Evolutionary conservation across 2,329 filamentous ascomycete genomes (phyloP).

Genomic region (Davidsoniella virescens): DNA sequence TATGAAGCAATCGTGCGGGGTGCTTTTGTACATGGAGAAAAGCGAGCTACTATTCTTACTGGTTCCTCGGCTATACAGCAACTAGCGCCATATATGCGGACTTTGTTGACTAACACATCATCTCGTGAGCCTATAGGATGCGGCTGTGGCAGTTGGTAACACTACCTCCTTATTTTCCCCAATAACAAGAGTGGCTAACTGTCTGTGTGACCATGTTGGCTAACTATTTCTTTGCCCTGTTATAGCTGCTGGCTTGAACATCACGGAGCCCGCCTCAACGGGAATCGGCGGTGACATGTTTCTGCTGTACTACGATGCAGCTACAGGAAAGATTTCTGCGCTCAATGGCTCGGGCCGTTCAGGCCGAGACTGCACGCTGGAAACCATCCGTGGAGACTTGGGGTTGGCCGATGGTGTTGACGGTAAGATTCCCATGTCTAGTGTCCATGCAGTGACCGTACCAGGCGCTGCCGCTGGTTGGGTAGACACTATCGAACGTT

Average conservation of each 20-base stretch:
- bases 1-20: too few relatives aligned
- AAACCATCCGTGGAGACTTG: constrained; percentile 53
- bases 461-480: constrained; percentile 87
- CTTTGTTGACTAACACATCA: too few relatives aligned
- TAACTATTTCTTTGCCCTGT: not conserved
- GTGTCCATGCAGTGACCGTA: constrained; percentile 68
- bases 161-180: constrained; percentile 12
- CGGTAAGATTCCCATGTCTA: constrained; percentile 53
- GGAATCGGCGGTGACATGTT: constrained; percentile 98
- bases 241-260: constrained; percentile 71
- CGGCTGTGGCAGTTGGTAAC: constrained; percentile 79
- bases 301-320: constrained; percentile 78
- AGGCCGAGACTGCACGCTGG: constrained; percentile 50
- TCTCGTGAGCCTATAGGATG: constrained; percentile 43
- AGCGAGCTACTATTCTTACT: too few relatives aligned
- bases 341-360: constrained; percentile 90
- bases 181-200: not conserved
- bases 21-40: too few relatives aligned
- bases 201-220: not conserved
- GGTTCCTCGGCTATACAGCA: constrained; percentile 2
- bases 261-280: constrained; percentile 84
- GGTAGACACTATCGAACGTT: constrained; percentile 74
- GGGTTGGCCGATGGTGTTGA: constrained; percentile 40
- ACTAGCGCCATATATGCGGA: too few relatives aligned
- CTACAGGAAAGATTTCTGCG: constrained; percentile 64